Base-by-base conservation (phyloP, 2,329 filamentous ascomycete species). In the Metarhizium brunneum region DNA sequence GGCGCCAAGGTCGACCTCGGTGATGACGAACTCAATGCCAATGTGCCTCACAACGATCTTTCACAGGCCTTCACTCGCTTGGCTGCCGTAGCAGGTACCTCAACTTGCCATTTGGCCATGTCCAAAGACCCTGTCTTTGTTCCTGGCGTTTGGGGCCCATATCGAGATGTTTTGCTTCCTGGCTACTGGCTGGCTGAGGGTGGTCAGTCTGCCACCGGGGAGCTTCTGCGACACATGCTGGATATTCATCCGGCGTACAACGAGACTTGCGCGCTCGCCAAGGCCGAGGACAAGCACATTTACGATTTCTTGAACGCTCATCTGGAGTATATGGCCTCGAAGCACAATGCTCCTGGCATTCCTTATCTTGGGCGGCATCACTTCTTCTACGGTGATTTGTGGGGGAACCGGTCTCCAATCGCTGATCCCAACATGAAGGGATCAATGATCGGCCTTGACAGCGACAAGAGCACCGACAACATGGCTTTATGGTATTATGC, bases 341-440 rank as follows among this genome's bases (percentile, higher is more conserved):
- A 85, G 64, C 72, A 76, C 29, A 75, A 79, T 2, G 90, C 90
- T 2, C 92, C 92, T 0, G 84, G 83, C 53, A 81, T 97, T 59
- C 86, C 90, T 18, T 95, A 92, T 71, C 79, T 99, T 2, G 91
- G 85, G 13, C 88, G 92, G 8, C 92, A 99, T 72, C 88, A 95
- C 75, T 99, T 99, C 83, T 95, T 99, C 77, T 99, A 99, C 70
- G 94, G 94, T 60, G 94, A 99, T 68, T 80, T 97, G 4, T 97
- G 95, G 81, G 94, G 94, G 58, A 99, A 99, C 75, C 86, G 94
- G 45, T 96, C 91, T 20, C 94, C 94, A 1, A 82, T 99, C 56
- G 92, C 94, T 4, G 92, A 99, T 67, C 80, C 92, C 30, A 88
- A 85, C 73, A 99, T 99, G 94, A 88, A 87, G 62, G 94, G 94